Base-by-base conservation (phyloP, 768 basidiomycete species). In the Calocybe indica region DNA sequence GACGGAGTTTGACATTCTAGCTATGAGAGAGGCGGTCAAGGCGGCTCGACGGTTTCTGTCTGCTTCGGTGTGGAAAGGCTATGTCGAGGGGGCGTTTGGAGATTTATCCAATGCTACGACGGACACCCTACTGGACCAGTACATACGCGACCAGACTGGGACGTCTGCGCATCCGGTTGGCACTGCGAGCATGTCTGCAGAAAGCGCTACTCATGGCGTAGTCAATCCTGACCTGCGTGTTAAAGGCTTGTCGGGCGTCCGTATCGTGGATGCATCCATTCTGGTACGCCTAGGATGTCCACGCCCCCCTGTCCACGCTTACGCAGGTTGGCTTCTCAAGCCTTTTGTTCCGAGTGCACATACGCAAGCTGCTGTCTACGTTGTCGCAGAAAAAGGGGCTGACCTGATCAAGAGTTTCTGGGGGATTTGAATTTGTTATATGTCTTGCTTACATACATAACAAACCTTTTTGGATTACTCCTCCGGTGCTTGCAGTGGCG, bases 221-320 rank as follows among this genome's bases (percentile, higher is more conserved):
- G 54, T 57, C 15, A 47, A 57, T 36, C 53, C 51, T 28, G 44
- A 55, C 40, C 50, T 57, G 10, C 37, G 43, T 34, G 39, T 57
- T 13, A 55, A 57, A 31, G 51, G 51, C 8, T 46, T 53, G 13
- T 14, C 3, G 13, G 54, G 56, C 31, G 36, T 55, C 12, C 51
- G 56, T n/a, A 48, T 57, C 29, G 50, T 57, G 30, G 56, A 57
- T 15, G 56, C 51, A 5, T 57, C 56, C 28, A 46, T 57, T 31
- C 41, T 57, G 40, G 56, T 55, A 32, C 38, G 54, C 48, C 14
- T 28, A 38, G 28, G 38, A 28, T n/a, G 10, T 5, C 37, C 22
- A 7, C 9, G 14, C 13, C 12, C 13, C 10, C 31, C 1, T 41
- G 1, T 41, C n/a, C 14, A 12, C 9, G 40, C 12, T 10, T 8